Conservation (phyloP, 2,329 filamentous ascomycete genomes). For the Curvularia verruculosa region DNA sequence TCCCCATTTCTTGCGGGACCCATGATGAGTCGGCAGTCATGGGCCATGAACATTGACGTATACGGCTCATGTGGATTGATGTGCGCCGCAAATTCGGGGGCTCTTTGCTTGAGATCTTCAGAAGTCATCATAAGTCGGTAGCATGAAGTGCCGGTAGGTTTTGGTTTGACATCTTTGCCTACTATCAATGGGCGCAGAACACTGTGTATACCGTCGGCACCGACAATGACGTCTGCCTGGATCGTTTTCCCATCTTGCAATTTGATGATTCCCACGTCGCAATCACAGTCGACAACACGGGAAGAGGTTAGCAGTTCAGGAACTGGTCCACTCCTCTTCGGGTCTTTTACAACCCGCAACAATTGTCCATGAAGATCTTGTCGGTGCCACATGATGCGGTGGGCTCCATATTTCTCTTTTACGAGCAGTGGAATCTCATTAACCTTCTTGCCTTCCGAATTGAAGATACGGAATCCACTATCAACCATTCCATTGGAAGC, state of each 20-base stretch:
- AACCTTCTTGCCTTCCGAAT: constrained; percentile 39
- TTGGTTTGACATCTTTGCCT: constrained; percentile 24
- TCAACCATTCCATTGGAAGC: constrained; percentile 45
- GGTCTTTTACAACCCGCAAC: constrained; percentile 51
- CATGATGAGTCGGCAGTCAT: constrained; percentile 54
- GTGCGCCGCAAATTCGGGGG: constrained; percentile 29
- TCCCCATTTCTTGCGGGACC: constrained; percentile 52
- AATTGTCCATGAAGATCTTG: constrained; percentile 53
- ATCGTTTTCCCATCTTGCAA: constrained; percentile 53
- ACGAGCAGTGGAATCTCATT: constrained; percentile 41
- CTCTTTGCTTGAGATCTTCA: constrained; percentile 23
- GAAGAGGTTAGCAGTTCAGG: constrained; percentile 51
- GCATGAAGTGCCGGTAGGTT: constrained; percentile 49
- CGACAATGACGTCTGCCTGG: constrained; percentile 58
- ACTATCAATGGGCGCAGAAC: constrained; percentile 31
- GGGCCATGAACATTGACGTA: constrained; percentile 56
- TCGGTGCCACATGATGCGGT: constrained; percentile 52
- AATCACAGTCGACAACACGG: constrained; percentile 52
- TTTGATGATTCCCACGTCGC: constrained; percentile 49
- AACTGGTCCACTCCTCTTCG: constrained; percentile 35
- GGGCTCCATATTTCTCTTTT: constrained; percentile 46
- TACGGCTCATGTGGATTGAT: constrained; percentile 49
- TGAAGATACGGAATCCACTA: constrained; percentile 47
- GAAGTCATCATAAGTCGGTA: constrained; percentile 49
- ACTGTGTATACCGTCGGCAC: constrained; percentile 59